Conservation (phyloP, 2,329 filamentous ascomycete species). For the Trichoderma brevicompactum region DNA sequence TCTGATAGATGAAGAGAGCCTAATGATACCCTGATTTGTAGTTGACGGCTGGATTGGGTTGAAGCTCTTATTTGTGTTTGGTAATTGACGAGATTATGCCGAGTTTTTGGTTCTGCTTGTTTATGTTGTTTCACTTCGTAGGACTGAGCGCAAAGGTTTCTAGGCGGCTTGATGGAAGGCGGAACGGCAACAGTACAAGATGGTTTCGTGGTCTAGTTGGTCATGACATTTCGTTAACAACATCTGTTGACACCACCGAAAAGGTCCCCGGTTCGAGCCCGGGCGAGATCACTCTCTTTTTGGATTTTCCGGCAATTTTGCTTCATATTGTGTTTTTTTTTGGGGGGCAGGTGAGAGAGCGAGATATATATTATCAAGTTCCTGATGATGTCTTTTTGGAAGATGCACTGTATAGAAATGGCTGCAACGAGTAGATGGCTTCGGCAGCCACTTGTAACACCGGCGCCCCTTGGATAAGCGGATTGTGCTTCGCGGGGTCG, state of each 20-base stretch:
- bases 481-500: too few relatives aligned
- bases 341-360: too few relatives aligned
- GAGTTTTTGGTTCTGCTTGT: background rate
- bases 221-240: conserved; percentile 31
- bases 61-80: background rate
- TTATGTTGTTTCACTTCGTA: background rate
- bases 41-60: conserved; percentile 7
- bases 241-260: conserved; percentile 29
- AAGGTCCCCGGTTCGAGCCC: conserved; percentile 31
- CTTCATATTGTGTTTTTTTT: background rate
- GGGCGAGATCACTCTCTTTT: conserved; percentile 28
- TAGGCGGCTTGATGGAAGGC: background rate
- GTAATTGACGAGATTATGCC: background rate
- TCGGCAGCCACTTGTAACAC: too few relatives aligned
- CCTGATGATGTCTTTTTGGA: too few relatives aligned
- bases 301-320: background rate
- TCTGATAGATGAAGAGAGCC: conserved; percentile 39
- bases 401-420: too few relatives aligned
- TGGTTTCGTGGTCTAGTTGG: conserved; percentile 31
- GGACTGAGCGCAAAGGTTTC: background rate
- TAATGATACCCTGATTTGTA: conserved; percentile 47
- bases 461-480: too few relatives aligned
- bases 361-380: background rate
- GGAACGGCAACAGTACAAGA: background rate
- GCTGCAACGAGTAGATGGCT: too few relatives aligned